Conservation (phyloP, 2,329 filamentous ascomycete genomes). For the Stagonosporopsis chrysanthemi region DNA sequence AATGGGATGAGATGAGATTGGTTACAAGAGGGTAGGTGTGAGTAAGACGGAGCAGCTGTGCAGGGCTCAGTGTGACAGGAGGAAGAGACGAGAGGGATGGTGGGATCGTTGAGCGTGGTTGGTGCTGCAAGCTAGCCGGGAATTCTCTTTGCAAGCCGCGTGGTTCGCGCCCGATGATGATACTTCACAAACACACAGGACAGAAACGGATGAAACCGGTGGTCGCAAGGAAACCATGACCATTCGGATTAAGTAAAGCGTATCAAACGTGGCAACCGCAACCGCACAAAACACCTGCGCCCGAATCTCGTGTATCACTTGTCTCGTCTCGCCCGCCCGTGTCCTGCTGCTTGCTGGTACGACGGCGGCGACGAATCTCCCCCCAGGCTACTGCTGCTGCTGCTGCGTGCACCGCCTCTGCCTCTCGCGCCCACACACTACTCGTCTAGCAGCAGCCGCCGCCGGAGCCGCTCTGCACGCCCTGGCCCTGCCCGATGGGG, state of each 20-base stretch:
- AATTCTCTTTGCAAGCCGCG: too few species aligned
- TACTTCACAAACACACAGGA: too few species aligned
- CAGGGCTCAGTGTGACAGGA: too few species aligned
- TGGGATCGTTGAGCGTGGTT: too few species aligned
- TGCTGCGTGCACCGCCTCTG: neutral
- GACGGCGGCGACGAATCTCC: constrained; percentile 1
- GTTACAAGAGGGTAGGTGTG: too few species aligned
- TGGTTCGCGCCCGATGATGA: too few species aligned
- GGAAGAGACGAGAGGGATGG: too few species aligned
- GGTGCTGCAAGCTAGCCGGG: too few species aligned
- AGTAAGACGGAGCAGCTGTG: too few species aligned
- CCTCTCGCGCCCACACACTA: neutral
- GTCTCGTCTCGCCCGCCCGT: constrained; percentile 1
- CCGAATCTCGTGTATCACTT: constrained; percentile 20
- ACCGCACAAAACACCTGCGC: constrained; percentile 21
- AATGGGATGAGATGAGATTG: too few species aligned
- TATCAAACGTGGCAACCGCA: constrained; percentile 21
- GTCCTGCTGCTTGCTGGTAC: neutral
- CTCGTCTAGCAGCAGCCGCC: constrained; percentile 85
- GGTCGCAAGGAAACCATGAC: constrained; percentile 19
- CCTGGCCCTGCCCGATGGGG: constrained; percentile 92
- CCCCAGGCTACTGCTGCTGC: neutral
- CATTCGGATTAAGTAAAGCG: constrained; percentile 22
- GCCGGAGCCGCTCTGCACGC: constrained; percentile 85
- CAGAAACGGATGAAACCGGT: neutral